Evolutionary conservation across 768 basidiomycete species (phyloP).

Genomic region (Candolleomyces eurysporus): DNA sequence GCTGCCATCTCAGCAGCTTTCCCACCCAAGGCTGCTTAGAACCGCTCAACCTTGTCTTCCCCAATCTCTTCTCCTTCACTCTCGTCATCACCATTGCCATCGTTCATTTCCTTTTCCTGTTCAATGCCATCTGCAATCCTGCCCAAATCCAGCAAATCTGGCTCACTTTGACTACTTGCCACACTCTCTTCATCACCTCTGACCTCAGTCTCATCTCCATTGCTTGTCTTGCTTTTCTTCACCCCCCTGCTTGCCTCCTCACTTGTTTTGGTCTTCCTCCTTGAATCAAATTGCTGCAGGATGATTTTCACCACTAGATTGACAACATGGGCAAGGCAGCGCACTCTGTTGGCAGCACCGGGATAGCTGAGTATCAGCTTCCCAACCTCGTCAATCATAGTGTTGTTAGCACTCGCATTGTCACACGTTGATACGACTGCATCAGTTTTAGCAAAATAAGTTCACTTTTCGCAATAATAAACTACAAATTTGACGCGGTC

Average conservation of each 20-base stretch:
- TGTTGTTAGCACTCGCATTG: conserved; percentile 33
- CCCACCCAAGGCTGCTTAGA: not conserved
- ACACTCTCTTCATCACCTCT: not conserved
- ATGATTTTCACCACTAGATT: conserved; percentile 30
- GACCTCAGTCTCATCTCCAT: too few species aligned
- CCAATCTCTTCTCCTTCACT: not conserved
- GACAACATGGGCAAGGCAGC: conserved; percentile 36
- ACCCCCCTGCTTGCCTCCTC: not conserved
- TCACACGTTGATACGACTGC: too few species aligned
- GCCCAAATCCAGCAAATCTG: too few species aligned
- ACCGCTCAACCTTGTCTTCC: not conserved
- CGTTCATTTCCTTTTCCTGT: too few species aligned
- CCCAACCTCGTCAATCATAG: conserved; percentile 27
- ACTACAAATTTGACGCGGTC: too few species aligned
- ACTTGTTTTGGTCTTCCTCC: conserved; percentile 12
- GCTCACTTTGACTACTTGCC: not conserved
- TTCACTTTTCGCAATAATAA: too few species aligned
- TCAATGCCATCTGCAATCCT: too few species aligned
- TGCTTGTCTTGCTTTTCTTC: too few species aligned
- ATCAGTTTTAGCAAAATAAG: too few species aligned
- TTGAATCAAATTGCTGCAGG: conserved; percentile 31
- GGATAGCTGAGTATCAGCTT: conserved; percentile 16
- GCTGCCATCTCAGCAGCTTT: not conserved
- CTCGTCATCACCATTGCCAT: too few species aligned
- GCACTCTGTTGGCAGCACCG: conserved; percentile 19